Percentiles rank a stretch among this genome's conserved stretches.
These are phyloP conservation scores for Colletotrichum coccodes DNA, from an alignment of 2,329 filamentous ascomycete genomes.

Conservation along the genomic window DNA sequence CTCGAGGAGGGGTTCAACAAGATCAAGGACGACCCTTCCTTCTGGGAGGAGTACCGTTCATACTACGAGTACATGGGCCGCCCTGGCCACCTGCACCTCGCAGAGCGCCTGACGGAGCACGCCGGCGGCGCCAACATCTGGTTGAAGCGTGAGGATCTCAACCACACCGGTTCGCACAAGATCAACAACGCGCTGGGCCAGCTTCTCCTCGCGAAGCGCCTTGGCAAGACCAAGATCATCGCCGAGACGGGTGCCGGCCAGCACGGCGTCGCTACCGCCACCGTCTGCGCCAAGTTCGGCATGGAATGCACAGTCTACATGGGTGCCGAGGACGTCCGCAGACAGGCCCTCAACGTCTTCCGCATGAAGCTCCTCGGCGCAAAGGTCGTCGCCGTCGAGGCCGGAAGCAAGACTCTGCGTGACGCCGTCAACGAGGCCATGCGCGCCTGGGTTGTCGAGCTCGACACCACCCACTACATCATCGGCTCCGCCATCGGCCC, in stretches of 20 bases:
- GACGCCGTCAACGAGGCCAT: slow-evolving; percentile 96
- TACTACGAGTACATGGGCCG: slow-evolving; percentile 98
- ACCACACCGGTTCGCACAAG: slow-evolving; percentile 98
- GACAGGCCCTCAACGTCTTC: slow-evolving; percentile 98
- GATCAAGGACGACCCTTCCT: slow-evolving; percentile 86
- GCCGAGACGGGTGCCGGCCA: slow-evolving; percentile 98
- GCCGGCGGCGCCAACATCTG: slow-evolving; percentile 96
- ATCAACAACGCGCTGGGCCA: slow-evolving; percentile 99
- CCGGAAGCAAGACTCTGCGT: slow-evolving; percentile 83
- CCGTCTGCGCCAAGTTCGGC: slow-evolving; percentile 96
- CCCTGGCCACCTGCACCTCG: slow-evolving; percentile 90
- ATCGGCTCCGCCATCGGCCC: slow-evolving; percentile 97
- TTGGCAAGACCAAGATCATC: slow-evolving; percentile 97
- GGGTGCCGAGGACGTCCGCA: slow-evolving; percentile 96
- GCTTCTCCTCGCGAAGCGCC: slow-evolving; percentile 82
- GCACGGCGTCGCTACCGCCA: slow-evolving; percentile 97
- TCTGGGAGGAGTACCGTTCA: slow-evolving; percentile 97
- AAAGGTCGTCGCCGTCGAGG: slow-evolving; percentile 91
- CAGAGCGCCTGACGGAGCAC: slow-evolving; percentile 86
- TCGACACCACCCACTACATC: slow-evolving; percentile 97
- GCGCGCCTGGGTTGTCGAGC: slow-evolving; percentile 91
- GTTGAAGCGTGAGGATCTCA: slow-evolving; percentile 96
- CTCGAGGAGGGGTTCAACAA: slow-evolving; percentile 91
- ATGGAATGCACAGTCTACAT: slow-evolving; percentile 99
- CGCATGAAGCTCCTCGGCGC: slow-evolving; percentile 96